phyloP scores from a whole-genome alignment of 495 filamentous ascomycete genomes.

The Aspergillus ostianus region DNA sequence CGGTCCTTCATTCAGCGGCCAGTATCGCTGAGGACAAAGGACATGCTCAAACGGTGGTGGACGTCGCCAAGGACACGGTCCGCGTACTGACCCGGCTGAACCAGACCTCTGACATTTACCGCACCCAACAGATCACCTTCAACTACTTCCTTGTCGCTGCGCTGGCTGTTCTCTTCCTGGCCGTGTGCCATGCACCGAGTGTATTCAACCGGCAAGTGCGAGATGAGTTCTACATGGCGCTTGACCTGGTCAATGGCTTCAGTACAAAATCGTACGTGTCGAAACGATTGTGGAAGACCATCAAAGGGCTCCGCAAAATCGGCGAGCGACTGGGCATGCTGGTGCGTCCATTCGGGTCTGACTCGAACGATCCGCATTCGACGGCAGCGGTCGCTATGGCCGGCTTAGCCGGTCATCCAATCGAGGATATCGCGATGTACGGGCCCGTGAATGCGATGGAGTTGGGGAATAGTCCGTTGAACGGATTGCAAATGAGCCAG shows the following conservation, averaged over 20 bases:
- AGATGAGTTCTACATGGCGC: slow-evolving; percentile 84
- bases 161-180: slow-evolving; percentile 78
- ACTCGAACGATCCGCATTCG: slow-evolving; percentile 57
- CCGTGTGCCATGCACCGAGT: slow-evolving; percentile 75
- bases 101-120: slow-evolving; percentile 77
- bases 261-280: slow-evolving; percentile 75
- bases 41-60: slow-evolving; percentile 68
- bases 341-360: slow-evolving; percentile 39
- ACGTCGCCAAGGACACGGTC: slow-evolving; percentile 78
- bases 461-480: slow-evolving; percentile 59
- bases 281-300: slow-evolving; percentile 78
- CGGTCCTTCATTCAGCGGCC: slow-evolving; percentile 71
- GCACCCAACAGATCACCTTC: slow-evolving; percentile 75
- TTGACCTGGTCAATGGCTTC: slow-evolving; percentile 78
- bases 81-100: slow-evolving; percentile 71
- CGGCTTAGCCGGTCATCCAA: slow-evolving; percentile 66
- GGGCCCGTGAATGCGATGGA: slow-evolving; percentile 43
- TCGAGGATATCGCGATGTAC: slow-evolving; percentile 58
- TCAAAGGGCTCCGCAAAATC: slow-evolving; percentile 74
- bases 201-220: slow-evolving; percentile 71
- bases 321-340: slow-evolving; percentile 76
- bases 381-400: slow-evolving; percentile 72
- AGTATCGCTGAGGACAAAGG: slow-evolving; percentile 70
- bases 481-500: slow-evolving; percentile 60
- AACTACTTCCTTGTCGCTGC: slow-evolving; percentile 85